Evolutionary conservation across 2,329 filamentous ascomycete genomes (phyloP).

Genomic region (Ophiostoma sp.): DNA sequence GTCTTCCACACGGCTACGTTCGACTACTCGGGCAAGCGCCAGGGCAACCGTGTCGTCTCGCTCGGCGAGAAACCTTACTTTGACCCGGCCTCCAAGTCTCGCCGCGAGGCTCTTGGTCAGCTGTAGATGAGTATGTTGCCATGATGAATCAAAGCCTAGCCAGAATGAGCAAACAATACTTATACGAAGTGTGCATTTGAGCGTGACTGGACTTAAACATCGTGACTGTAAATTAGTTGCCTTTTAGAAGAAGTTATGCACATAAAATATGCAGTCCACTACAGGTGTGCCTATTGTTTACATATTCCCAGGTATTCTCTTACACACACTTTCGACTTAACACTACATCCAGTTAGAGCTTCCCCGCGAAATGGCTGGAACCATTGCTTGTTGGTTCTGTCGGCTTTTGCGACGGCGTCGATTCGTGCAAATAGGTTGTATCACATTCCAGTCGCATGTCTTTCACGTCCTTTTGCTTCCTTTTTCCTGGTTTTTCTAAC

Average conservation of each 20-base stretch:
- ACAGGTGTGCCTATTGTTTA: slow-evolving; percentile 8
- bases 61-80: slow-evolving; percentile 38
- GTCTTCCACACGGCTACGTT: slow-evolving; percentile 37
- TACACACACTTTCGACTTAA: background rate
- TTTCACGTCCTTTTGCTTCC: background rate
- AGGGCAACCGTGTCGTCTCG: slow-evolving; percentile 37
- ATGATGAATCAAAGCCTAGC: background rate
- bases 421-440: background rate
- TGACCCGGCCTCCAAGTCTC: slow-evolving; percentile 34
- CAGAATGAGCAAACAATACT: background rate
- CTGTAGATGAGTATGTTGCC: background rate
- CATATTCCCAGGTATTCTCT: background rate
- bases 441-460: background rate
- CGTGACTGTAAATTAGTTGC: background rate
- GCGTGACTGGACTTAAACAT: background rate
- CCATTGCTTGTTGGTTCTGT: background rate
- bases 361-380: slow-evolving; percentile 17
- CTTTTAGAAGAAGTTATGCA: background rate
- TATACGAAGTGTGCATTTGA: background rate
- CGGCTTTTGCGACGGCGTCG: background rate
- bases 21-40: slow-evolving; percentile 36
- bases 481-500: background rate
- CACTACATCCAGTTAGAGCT: slow-evolving; percentile 15
- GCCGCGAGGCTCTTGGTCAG: slow-evolving; percentile 34
- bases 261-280: background rate